Evolutionary conservation across 2,329 filamentous ascomycete genomes (phyloP), one percentile per base, ranked within the genome.

Genomic region (Biscogniauxia sp.): DNA sequence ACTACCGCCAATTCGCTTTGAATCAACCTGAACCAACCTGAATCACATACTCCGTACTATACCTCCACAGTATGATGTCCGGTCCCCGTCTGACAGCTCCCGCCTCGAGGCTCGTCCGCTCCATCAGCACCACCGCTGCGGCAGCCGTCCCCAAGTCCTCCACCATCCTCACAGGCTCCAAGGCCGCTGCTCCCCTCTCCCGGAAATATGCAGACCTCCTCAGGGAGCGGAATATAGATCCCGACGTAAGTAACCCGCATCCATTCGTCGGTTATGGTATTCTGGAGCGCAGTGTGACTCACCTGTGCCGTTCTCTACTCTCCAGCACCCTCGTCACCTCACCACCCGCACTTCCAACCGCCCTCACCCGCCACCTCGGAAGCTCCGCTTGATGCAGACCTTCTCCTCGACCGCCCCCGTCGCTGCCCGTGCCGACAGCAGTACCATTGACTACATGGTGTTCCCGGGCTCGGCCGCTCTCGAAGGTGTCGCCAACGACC

Each of bases 301-400:
- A 76, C 64, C n/a, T n/a, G 72, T 63, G 37, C 61, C 61, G 2
- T 28, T 23, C 20, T 55, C n/a, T 23, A 13, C 26, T 54, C 28
- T 50, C 49, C 54, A 74, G 70, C 72, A 72, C 41, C 55, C 71
- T 20, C 72, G 72, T 56, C 68, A 70, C 55, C 66, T 74, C 49
- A 70, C 69, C 56, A 74, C 72, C 25, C 72, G 72, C 52, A 70
- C 71, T 63, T 75, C 80, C 62, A 72, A 72, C 64, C 62, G 69
- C 55, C 67, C 70, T 61, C 61, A 73, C 61, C 75, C 68, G 63
- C 79, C 68, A 66, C 76, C 72, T 70, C 79, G 79, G 65, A 75
- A 76, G 61, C 76, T 82, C 69, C 85, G 84, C 50, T 75, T 88
- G 59, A 88, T 88, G 85, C 86, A 88, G 76, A 84, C 82, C 70